Evolutionary conservation across 2,329 filamentous ascomycete species (phyloP), one percentile per base, ranked within the genome.

Genomic region (Aspergillus aculeatinus): DNA sequence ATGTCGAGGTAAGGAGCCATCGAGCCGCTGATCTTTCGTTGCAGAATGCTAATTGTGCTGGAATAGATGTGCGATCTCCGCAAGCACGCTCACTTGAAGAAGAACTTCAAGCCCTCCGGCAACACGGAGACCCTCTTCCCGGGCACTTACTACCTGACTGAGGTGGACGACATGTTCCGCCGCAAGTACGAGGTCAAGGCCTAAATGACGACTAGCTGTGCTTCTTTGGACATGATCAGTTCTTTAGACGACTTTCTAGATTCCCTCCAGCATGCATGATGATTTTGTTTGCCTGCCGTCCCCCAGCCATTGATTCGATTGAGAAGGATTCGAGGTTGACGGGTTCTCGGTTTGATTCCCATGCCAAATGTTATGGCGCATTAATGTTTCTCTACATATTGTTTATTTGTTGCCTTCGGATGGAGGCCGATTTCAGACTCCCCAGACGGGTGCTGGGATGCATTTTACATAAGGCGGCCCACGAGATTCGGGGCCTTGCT

Each of bases 151-250:
- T 95, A 93, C 80, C 83, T 95, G 60, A 86, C 86, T 72, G 87
- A 88, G 75, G 85, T 95, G 51, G 90, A 95, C 72, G 89, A 91
- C 69, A 92, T 92, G 89, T 95, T 91, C 87, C 88, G 89, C 81
- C 86, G 91, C 71, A 85, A 85, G 74, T 95, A 95, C 79, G 79
- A 83, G 59, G 75, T 93, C 80, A 90, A 93, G 84, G 87, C 84
- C 76, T 93, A 85, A 73, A 65, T 60, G 44, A 60, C 39, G 60
- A 62, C 58, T 60, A 59, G 59, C 57, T 31, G 60, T 63, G 58
- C 58, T 67, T 68, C 63, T 64, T 68, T 71, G 66, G 65, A 66
- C 63, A 62, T 67, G 63, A 66, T 60, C 50, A 57, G 58, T 67
- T 55, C 59, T 68, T 69, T 70, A 74, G 70, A 74, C 68, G 70